phyloP scores from a whole-genome alignment of 1,139 yeast genomes.

The Meyerozyma sp. region DNA sequence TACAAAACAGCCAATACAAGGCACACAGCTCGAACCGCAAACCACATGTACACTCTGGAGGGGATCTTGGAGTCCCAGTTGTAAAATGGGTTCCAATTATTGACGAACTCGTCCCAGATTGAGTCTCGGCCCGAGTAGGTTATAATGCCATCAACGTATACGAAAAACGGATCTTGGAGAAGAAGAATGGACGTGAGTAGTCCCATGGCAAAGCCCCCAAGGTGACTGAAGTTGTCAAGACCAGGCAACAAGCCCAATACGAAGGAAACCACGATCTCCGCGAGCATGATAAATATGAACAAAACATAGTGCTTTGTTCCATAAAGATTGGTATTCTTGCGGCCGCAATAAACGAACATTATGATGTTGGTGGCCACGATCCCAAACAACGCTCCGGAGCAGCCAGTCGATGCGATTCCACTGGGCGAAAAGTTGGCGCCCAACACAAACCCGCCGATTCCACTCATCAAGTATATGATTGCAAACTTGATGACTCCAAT shows the following conservation, averaged over 20 bases:
- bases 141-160: conserved; percentile 38
- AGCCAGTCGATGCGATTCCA: conserved; percentile 69
- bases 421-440: conserved; percentile 71
- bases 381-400: conserved; percentile 73
- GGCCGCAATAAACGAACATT: conserved; percentile 53
- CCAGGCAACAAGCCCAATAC: conserved; percentile 71
- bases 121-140: conserved; percentile 32
- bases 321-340: conserved; percentile 39
- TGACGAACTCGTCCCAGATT: conserved; percentile 36
- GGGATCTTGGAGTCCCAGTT: conserved; percentile 31
- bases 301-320: conserved; percentile 39
- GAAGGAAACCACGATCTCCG: conserved; percentile 56
- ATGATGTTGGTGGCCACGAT: conserved; percentile 59
- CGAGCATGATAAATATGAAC: conserved; percentile 43
- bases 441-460: conserved; percentile 62
- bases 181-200: conserved; percentile 45
- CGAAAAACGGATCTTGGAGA: conserved; percentile 56
- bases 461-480: conserved; percentile 55
- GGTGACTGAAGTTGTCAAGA: conserved; percentile 69
- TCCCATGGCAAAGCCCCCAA: conserved; percentile 73
- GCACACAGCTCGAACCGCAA: conserved; percentile 40
- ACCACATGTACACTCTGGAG: conserved; percentile 44
- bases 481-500: conserved; percentile 56
- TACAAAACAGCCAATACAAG: conserved; percentile 45
- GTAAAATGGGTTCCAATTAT: conserved; percentile 39